phyloP scores from a whole-genome alignment of 108 stramenopile species.

The Cyclotella atomus region DNA sequence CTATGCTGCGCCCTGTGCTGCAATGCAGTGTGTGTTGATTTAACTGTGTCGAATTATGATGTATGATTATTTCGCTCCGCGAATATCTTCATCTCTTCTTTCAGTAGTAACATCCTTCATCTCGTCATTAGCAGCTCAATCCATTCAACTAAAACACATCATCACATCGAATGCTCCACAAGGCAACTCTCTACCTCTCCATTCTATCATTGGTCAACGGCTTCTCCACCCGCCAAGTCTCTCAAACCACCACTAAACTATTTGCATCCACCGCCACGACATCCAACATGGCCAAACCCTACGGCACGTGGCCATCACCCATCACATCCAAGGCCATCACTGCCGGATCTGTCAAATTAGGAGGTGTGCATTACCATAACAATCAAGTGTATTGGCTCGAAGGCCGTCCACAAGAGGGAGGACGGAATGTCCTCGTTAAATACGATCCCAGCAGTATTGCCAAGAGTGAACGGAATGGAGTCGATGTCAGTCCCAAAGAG shows the following conservation, averaged over 20 bases:
- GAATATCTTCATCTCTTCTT: no score
- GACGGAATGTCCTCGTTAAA: conserved; percentile 62
- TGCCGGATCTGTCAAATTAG: conserved; percentile 56
- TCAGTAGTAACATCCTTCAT: no score
- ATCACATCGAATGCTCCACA: conserved; percentile 1
- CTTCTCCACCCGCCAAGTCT: not conserved
- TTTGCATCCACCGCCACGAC: not conserved
- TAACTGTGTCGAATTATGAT: no score
- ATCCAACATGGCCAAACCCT: conserved; percentile 51
- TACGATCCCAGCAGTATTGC: conserved; percentile 15
- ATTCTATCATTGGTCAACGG: not conserved
- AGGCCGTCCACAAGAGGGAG: conserved; percentile 69
- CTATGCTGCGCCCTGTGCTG: no score
- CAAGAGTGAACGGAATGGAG: conserved; percentile 28
- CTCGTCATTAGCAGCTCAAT: no score
- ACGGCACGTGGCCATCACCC: conserved; percentile 69
- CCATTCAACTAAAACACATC: no score
- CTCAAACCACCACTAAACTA: not conserved
- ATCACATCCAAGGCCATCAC: conserved; percentile 70
- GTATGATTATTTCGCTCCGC: no score
- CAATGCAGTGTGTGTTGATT: no score
- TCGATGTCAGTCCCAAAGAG: conserved; percentile 58
- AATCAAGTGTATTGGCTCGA: conserved; percentile 61
- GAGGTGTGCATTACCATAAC: conserved; percentile 28
- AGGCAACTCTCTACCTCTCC: not conserved